A percentile compares a stretch with the other conserved stretches of the same genome.
phyloP scores from a whole-genome alignment of 2,329 filamentous ascomycete species.

The Neofusicoccum cordaticola region DNA sequence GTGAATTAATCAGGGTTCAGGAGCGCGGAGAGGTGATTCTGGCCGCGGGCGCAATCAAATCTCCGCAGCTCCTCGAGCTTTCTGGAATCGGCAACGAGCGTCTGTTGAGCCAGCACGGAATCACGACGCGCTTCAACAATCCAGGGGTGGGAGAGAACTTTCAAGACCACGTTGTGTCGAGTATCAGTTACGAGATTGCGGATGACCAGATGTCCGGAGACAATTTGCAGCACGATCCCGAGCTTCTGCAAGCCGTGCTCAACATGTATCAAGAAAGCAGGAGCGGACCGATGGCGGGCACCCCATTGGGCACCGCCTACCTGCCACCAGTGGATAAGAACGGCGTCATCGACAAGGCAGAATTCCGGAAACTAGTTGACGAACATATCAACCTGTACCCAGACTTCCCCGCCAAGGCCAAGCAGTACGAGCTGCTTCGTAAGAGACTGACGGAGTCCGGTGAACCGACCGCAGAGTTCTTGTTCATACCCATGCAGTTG shows the following conservation, averaged over 20 bases:
- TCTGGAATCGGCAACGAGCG: slow-evolving; percentile 21
- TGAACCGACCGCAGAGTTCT: slow-evolving; percentile 1
- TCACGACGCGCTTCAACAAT: slow-evolving; percentile 22
- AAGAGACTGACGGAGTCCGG: not conserved
- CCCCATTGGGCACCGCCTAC: slow-evolving; percentile 24
- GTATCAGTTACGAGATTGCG: not conserved
- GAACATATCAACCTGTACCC: not conserved
- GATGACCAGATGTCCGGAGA: slow-evolving; percentile 26
- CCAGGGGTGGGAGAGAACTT: slow-evolving; percentile 33
- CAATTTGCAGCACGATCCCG: slow-evolving; percentile 23
- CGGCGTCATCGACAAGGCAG: slow-evolving; percentile 10
- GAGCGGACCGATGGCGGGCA: slow-evolving; percentile 24
- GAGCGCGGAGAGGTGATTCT: slow-evolving; percentile 29
- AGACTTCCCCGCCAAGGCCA: not conserved
- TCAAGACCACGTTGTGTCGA: slow-evolving; percentile 29
- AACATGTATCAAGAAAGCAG: slow-evolving; percentile 26
- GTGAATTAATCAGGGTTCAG: slow-evolving; percentile 21
- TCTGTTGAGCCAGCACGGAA: slow-evolving; percentile 21
- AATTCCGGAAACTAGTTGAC: not conserved
- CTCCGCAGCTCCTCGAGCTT: slow-evolving; percentile 21
- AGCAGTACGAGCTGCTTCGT: slow-evolving; percentile 15
- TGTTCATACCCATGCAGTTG: slow-evolving; percentile 7
- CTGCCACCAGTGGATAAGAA: slow-evolving; percentile 26
- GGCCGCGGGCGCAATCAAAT: slow-evolving; percentile 26
- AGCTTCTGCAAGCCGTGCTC: slow-evolving; percentile 20